Evolutionary conservation across 768 basidiomycete species (phyloP), one percentile per base, ranked within the genome.

Genomic region (Exsudoporus frostii): DNA sequence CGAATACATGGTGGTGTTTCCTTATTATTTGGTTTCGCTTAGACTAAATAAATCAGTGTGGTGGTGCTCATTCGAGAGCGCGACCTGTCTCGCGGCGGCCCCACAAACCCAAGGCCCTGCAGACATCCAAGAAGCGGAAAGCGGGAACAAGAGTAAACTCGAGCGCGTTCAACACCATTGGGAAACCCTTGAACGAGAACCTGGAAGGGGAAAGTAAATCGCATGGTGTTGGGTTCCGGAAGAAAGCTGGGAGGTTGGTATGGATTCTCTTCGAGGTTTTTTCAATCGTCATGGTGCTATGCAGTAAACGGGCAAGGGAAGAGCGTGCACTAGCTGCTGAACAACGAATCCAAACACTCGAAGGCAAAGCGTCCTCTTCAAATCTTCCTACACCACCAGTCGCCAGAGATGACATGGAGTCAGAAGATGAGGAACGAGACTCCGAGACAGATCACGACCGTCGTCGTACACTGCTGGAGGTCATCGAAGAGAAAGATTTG

Each of bases 271-370:
- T 49, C 32, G 6, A 27, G 2, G 6, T 32, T 13, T 19, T 38
- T 27, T 46, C 7, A 7, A 42, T 47, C 30, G 5, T 53, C n/a
- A 59, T 40, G 36, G 9, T 37, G 14, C 10, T 40, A 11, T 48
- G 36, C 62, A 93, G 90, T 65, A 90, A 90, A 65, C 78, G 86
- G 30, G 90, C 89, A 14, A 73, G 90, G 53, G 89, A 90, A 58
- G 88, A 90, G 64, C 78, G 90, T 51, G 90, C 88, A 2, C 58
- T 83, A 33, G 90, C 90, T n/a, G 81, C 80, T 7, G 88, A 92
- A 68, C 75, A 72, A 20, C 78, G 91, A 32, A 47, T 88, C 13
- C 69, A 68, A 45, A 74, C 76, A 9, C 61, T 84, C 42, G 76
- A 79, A 65, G 65, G 64, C 36, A 47, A 65, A n/a, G 39, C 38